Conservation (phyloP, 352 stramenopile species). For the Pythium inflatum region DNA sequence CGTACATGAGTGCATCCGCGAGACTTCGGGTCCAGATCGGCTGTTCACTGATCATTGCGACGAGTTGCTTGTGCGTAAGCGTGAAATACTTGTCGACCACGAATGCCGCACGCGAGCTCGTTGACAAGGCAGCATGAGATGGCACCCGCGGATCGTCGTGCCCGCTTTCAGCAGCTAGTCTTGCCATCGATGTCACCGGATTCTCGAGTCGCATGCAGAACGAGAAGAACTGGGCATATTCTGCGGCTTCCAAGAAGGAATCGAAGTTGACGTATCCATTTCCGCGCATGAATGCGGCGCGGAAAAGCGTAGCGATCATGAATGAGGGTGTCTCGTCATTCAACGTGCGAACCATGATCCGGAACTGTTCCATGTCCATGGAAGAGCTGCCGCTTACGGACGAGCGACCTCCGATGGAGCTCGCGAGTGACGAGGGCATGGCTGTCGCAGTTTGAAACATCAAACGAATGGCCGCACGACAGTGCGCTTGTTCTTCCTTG, state of each 20-base stretch:
- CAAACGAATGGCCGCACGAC: constrained; percentile 84
- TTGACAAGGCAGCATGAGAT: constrained; percentile 40
- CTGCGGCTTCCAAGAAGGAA: constrained; percentile 84
- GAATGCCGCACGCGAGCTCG: constrained; percentile 52
- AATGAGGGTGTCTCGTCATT: constrained; percentile 78
- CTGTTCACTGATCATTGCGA: constrained; percentile 38
- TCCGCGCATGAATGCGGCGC: constrained; percentile 61
- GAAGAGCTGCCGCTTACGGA: constrained; percentile 34
- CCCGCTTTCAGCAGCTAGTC: constrained; percentile 30
- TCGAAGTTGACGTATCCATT: constrained; percentile 88
- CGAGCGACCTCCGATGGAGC: not conserved
- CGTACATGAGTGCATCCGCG: constrained; percentile 53
- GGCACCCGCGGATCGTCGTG: constrained; percentile 19
- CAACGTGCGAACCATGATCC: constrained; percentile 82
- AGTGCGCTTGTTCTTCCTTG: constrained; percentile 92
- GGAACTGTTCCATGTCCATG: constrained; percentile 93
- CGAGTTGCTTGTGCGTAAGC: constrained; percentile 53
- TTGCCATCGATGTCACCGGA: constrained; percentile 49
- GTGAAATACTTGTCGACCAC: constrained; percentile 62
- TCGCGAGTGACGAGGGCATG: constrained; percentile 27
- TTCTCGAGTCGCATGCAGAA: constrained; percentile 81
- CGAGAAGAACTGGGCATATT: constrained; percentile 88
- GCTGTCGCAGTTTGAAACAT: constrained; percentile 92
- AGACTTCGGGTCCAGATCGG: constrained; percentile 65
- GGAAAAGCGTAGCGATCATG: constrained; percentile 64